phyloP scores from a whole-genome alignment of 148 eudicot species.

The Rhododendron vialii region DNA sequence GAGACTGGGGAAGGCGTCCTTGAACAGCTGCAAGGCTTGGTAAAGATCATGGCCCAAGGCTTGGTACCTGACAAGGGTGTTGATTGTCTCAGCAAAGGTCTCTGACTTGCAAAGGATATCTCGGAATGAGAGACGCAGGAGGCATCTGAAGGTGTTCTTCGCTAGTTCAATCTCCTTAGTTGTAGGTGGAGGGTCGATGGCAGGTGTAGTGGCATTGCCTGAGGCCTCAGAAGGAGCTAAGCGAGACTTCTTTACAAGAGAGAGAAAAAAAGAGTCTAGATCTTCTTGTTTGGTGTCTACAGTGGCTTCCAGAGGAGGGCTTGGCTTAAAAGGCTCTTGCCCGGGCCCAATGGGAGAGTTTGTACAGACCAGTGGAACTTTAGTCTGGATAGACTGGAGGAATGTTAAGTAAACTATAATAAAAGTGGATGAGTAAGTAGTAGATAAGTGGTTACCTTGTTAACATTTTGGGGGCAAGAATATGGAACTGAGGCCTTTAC shows the following conservation, averaged over 20 bases:
- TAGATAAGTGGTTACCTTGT: not conserved
- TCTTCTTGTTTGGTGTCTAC: not conserved
- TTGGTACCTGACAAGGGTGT: not conserved
- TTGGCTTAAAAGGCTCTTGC: not conserved
- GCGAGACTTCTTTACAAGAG: not conserved
- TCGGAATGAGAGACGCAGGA: not conserved
- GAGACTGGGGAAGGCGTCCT: not conserved
- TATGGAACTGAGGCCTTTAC: not conserved
- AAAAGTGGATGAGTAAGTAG: not conserved
- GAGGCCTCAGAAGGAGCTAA: not conserved
- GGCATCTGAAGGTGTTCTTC: not conserved
- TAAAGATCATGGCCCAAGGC: not conserved
- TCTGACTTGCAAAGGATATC: not conserved
- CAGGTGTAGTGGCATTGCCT: not conserved
- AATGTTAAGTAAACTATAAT: too few relatives aligned
- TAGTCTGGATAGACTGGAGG: not conserved
- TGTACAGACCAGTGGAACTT: not conserved
- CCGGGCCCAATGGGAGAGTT: not conserved
- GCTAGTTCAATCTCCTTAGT: not conserved
- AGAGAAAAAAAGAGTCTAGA: not conserved
- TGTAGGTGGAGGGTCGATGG: not conserved
- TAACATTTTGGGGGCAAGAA: not conserved
- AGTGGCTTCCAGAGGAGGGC: not conserved
- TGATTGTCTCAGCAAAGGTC: not conserved
- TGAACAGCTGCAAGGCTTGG: not conserved